Percentiles rank a stretch among this genome's conserved stretches.
Conservation (phyloP, 768 basidiomycete genomes). For the Psilocybe subaeruginosa region DNA sequence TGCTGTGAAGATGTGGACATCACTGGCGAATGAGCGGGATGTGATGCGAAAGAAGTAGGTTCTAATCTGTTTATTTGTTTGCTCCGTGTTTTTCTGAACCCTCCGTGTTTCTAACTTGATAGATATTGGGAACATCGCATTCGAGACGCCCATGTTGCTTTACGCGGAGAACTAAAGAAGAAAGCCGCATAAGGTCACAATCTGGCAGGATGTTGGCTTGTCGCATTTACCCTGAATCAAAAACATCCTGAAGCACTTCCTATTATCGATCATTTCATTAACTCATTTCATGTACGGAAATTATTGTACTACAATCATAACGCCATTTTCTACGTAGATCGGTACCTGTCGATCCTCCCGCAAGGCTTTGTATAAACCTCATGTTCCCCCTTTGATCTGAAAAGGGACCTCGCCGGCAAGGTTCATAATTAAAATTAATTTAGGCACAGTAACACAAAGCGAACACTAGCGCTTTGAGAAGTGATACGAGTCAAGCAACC, state of each 20-base stretch:
- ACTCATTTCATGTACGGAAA: too few relatives aligned
- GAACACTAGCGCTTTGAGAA: not conserved
- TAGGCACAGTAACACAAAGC: not conserved
- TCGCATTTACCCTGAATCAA: too few relatives aligned
- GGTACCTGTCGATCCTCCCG: too few relatives aligned
- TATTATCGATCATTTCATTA: too few relatives aligned
- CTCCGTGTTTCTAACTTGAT: constrained; percentile 2
- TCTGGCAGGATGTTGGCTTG: too few relatives aligned
- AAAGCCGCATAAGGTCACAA: not conserved
- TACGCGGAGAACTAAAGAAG: constrained; percentile 1
- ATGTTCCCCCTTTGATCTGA: not conserved
- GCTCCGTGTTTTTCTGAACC: constrained; percentile 11
- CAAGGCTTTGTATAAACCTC: not conserved
- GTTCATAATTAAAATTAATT: not conserved
- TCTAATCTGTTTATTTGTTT: not conserved
- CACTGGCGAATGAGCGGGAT: constrained; percentile 70
- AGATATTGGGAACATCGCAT: constrained; percentile 85
- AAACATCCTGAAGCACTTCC: too few relatives aligned
- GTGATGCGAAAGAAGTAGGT: constrained; percentile 74
- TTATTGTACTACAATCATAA: too few relatives aligned
- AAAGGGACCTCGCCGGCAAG: not conserved
- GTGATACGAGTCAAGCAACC: too few relatives aligned
- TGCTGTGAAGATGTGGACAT: constrained; percentile 67
- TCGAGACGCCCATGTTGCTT: constrained; percentile 41
- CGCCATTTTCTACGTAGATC: too few relatives aligned